Evolutionary conservation across 2,329 filamentous ascomycete species (phyloP).

Genomic region (Epichloe sylvatica): DNA sequence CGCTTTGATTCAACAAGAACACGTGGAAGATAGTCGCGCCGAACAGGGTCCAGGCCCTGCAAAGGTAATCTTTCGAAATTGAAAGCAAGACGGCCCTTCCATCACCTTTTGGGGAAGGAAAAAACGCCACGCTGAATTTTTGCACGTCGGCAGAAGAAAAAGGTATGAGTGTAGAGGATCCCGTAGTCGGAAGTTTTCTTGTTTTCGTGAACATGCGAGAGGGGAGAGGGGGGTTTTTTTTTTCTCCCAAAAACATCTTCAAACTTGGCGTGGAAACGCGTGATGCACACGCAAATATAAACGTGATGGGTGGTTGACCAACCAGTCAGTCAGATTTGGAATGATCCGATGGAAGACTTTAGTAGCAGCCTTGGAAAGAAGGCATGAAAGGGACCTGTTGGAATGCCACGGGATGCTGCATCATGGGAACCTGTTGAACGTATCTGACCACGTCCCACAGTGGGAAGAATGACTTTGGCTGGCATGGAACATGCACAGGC

Average conservation of each 20-base stretch:
- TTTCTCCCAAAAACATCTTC: background rate
- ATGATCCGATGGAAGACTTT: background rate
- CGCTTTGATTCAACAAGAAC: background rate
- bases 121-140: background rate
- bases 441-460: no score
- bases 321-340: no score
- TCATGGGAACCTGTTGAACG: no score
- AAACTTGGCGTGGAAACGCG: background rate
- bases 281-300: background rate
- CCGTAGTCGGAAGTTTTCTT: background rate
- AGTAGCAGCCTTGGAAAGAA: constrained; percentile 39
- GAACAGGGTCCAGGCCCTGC: no score
- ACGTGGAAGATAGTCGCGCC: no score
- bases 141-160: background rate
- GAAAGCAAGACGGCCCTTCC: background rate
- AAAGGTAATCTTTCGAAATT: no score
- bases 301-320: background rate
- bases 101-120: background rate
- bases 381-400: constrained; percentile 38
- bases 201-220: background rate
- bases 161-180: background rate
- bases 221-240: background rate
- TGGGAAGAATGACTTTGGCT: no score
- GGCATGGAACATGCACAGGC: no score
- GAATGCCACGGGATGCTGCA: no score